Evolutionary conservation across 352 stramenopile genomes (phyloP), one percentile per base, ranked within the genome.

Genomic region (Phytophthora uliginosa): DNA sequence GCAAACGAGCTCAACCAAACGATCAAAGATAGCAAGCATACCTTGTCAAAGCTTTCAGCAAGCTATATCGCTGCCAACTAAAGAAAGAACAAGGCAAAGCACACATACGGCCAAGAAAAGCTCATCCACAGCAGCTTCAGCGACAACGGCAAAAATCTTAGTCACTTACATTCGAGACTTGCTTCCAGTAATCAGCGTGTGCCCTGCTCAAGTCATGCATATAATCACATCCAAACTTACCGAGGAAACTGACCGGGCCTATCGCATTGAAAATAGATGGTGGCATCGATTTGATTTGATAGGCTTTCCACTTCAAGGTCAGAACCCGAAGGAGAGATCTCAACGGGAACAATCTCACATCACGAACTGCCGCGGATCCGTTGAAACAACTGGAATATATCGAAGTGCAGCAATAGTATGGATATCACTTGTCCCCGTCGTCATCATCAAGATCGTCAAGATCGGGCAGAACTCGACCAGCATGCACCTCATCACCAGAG

Each of bases 401-500:
- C 12, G 3, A 42, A 5, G 28, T 31, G 28, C 28, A 31, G 28
- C 28, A 31, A 31, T 31, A 31, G 28, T 8, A 13, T 17, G 52
- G 17, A 22, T 50, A 45, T 61, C 68, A 67, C 18, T 73, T 47
- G 38, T 59, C 58, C 7, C 59, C 57, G 28, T 84, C 73, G 4
- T 86, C 77, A 54, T 83, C 76, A 22, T 86, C 78, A 15, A 81
- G 18, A 45, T 83, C 79, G 53, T 85, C 82, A 45, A 93, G 59
- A 56, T 82, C 74, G 2, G 87, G 85, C 77, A 93, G 81, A 26
- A 88, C 76, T 42, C 84, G 84, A 22, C 82, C 84, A 8, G 79
- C 69, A 52, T 94, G 85, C 9, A 91, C 74, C 26, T 73, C 76
- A 17, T 63, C 59, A 4, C 5, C 62, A 33, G 28, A 45, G 51